phyloP scores from a whole-genome alignment of 2,329 filamentous ascomycete species.

The Phialophora verrucosa region DNA sequence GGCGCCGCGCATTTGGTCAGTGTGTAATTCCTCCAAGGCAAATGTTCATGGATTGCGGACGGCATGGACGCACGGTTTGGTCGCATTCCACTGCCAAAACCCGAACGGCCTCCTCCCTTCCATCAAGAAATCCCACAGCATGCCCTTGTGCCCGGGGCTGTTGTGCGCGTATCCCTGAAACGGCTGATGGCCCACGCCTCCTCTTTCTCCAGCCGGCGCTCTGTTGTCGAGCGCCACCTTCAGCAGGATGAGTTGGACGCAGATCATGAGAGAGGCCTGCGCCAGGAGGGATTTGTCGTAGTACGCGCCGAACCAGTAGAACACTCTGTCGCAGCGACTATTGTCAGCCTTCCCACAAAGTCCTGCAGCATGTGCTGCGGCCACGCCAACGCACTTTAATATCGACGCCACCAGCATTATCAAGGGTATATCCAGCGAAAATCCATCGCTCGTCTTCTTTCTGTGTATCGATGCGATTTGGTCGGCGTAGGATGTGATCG shows the following conservation, averaged over 20 bases:
- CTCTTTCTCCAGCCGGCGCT: conserved; percentile 48
- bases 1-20: background rate
- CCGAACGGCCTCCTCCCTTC: conserved; percentile 58
- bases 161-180: conserved; percentile 45
- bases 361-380: background rate
- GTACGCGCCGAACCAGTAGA: conserved; percentile 69
- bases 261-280: conserved; percentile 66
- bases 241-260: conserved; percentile 62
- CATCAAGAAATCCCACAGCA: conserved; percentile 34
- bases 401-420: conserved; percentile 71
- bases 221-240: conserved; percentile 67
- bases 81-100: conserved; percentile 68
- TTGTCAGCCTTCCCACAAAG: background rate
- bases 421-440: conserved; percentile 69
- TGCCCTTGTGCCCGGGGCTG: conserved; percentile 22
- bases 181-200: conserved; percentile 50
- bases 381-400: conserved; percentile 57
- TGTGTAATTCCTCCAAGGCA: background rate
- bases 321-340: conserved; percentile 54
- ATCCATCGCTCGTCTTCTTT: conserved; percentile 64
- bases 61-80: conserved; percentile 54
- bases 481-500: conserved; percentile 69
- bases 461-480: conserved; percentile 70
- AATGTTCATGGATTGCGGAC: background rate
- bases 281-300: conserved; percentile 64